A percentile compares a stretch with the other conserved stretches of the same genome.
Evolutionary conservation across 2,329 filamentous ascomycete species (phyloP).

Genomic region (Diatrype stigma): DNA sequence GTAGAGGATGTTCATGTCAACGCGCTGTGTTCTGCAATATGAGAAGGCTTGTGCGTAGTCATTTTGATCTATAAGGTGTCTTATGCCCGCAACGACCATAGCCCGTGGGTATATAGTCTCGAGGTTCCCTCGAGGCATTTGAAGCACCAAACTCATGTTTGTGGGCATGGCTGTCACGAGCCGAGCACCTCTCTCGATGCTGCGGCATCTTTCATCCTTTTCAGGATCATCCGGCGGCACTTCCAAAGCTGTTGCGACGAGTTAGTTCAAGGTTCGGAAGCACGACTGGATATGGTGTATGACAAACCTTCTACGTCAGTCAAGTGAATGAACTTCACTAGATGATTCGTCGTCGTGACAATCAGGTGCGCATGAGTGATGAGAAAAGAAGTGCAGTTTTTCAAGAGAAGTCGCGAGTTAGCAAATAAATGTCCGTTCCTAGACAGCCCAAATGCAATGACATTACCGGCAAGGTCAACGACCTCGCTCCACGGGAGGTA

Average conservation of each 20-base stretch:
- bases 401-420: slow-evolving; percentile 67
- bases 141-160: slow-evolving; percentile 77
- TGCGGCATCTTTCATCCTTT: slow-evolving; percentile 85
- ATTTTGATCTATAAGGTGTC: slow-evolving; percentile 72
- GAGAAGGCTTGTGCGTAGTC: slow-evolving; percentile 82
- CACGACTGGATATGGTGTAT: not conserved
- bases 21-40: slow-evolving; percentile 85
- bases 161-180: slow-evolving; percentile 88
- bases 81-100: slow-evolving; percentile 86
- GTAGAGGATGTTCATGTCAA: slow-evolving; percentile 96
- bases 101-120: slow-evolving; percentile 93
- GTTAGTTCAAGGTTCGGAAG: slow-evolving; percentile 3
- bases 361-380: slow-evolving; percentile 79
- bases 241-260: slow-evolving; percentile 61
- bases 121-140: slow-evolving; percentile 93
- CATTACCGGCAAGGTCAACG: slow-evolving; percentile 34
- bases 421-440: slow-evolving; percentile 75
- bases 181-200: slow-evolving; percentile 81
- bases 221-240: slow-evolving; percentile 86
- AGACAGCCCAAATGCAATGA: slow-evolving; percentile 61
- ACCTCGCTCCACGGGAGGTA: slow-evolving; percentile 53
- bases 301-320: slow-evolving; percentile 57
- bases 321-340: slow-evolving; percentile 92
- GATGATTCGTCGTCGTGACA: slow-evolving; percentile 86
- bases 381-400: slow-evolving; percentile 89